Percentiles rank a stretch among this genome's conserved stretches.
These are phyloP conservation scores for Globisporangium radiosum DNA, from an alignment of 352 stramenopile genomes.

Conservation along the genomic window DNA sequence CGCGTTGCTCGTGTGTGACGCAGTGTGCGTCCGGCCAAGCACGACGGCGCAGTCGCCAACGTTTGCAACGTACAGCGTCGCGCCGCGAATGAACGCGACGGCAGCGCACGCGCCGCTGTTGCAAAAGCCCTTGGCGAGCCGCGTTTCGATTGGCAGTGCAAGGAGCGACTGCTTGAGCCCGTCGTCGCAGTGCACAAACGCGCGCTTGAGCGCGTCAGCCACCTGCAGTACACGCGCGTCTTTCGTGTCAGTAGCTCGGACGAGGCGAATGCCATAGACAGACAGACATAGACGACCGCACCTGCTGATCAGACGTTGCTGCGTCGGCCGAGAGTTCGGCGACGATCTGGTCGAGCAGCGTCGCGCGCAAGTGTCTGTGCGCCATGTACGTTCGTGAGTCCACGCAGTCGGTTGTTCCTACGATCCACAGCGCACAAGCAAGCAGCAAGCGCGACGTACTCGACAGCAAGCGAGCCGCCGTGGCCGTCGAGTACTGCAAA, in stretches of 20 bases:
- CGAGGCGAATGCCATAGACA: too few species aligned
- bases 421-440: background rate
- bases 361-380: slow-evolving; percentile 26
- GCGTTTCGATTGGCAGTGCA: slow-evolving; percentile 25
- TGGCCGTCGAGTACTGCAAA: slow-evolving; percentile 67
- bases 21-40: slow-evolving; percentile 55
- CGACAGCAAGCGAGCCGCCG: slow-evolving; percentile 52
- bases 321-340: slow-evolving; percentile 17
- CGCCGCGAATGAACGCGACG: slow-evolving; percentile 51
- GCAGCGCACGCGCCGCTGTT: slow-evolving; percentile 66
- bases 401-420: background rate
- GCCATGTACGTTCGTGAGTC: background rate
- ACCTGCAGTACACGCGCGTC: slow-evolving; percentile 3
- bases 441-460: slow-evolving; percentile 27
- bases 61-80: slow-evolving; percentile 82
- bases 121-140: slow-evolving; percentile 60
- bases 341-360: slow-evolving; percentile 33
- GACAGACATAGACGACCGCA: slow-evolving; percentile 1
- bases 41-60: slow-evolving; percentile 90
- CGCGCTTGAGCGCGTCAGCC: slow-evolving; percentile 17
- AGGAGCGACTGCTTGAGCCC: slow-evolving; percentile 51
- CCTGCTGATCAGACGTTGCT: slow-evolving; percentile 21
- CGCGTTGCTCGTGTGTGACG: slow-evolving; percentile 20
- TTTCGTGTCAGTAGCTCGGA: too few species aligned
- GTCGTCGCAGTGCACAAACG: slow-evolving; percentile 49